Evolutionary conservation across 176 grass and related monocot genomes (phyloP), one percentile per base, ranked within the genome.

Genomic region (Dactylis glomerata): DNA sequence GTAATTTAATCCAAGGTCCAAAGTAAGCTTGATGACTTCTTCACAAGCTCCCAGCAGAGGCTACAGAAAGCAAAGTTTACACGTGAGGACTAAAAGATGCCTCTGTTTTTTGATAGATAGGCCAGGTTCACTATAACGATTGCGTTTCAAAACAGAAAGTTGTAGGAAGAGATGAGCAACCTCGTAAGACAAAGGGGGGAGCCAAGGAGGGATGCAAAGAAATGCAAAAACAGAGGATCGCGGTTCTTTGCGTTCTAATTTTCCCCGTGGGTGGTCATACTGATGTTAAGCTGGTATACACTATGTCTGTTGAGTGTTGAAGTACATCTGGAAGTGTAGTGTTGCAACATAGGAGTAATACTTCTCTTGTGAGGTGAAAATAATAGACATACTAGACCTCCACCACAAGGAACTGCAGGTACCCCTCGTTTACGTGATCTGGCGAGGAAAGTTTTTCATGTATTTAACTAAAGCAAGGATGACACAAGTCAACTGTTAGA

Each of bases 381-480:
- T 57, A 24, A 57, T 57, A 54, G n/a, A 57, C 54, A 57, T 57
- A 10, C 54, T 24, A 3, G 7, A 57, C n/a, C 8, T 24, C n/a
- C n/a, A 9, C 55, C 22, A 24, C 14, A 8, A 56, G 52, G 52
- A 23, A 56, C 52, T 56, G 19, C 22, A 20, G 20, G 2, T 69
- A 67, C 58, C 57, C 8, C 36, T 68, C 17, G 13, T 36, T 36
- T 34, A 55, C 82, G 61, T 44, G 11, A 2, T 51, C 79, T n/a
- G 8, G 45, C 8, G 8, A 82, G 70, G 26, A 65, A 79, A 65
- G 12, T 28, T 63, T n/a, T 52, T 13, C 26, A 73, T 34, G 24
- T 72, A 23, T 63, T 50, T 79, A 13, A 10, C 28, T 70, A 8
- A 68, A 74, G 5, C 54, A 80, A 80, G 31, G 85, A 77, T 77